Evolutionary conservation across 441 rosid species (phyloP), one percentile per base, ranked within the genome.

Genomic region (Bruguiera hainesii): DNA sequence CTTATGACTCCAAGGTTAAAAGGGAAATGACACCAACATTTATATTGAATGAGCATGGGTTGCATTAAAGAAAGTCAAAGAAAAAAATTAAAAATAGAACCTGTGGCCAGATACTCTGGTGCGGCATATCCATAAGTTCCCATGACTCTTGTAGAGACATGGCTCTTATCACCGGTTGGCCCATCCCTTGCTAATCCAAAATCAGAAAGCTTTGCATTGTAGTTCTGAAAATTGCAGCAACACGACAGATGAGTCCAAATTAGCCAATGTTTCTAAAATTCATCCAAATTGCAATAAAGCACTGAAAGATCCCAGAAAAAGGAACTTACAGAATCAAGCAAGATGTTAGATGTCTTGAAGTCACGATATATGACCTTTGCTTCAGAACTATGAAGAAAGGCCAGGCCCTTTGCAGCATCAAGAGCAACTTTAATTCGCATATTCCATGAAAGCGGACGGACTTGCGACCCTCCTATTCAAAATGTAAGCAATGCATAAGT

Each of bases 181-280:
- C 92, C 94, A 72, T 90, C 97, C 76, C 87, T 85, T 63, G 97
- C 95, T 68, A 90, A 81, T 23, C 97, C 97, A 61, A 90, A 90
- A 83, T 90, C 97, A 56, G 95, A 90, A 73, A 90, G 94, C 82
- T 90, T 88, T 30, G 97, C 95, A 74, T 79, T 88, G 81, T 88
- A 84, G 71, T 83, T 83, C 94, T 90, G 78, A 68, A 82, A 68
- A 58, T 68, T 52, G 23, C 23, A 39, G 37, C 56, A 21, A 70
- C 69, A n/a, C 46, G 46, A 29, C 25, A 33, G 49, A 21, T 26
- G 1, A 4, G 20, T 35, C 15, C 35, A 19, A 46, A 56, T 30
- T 29, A 58, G 49, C 7, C 23, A 33, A 33, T 7, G 37, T 33
- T 7, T 11, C 55, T 15, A 65, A 11, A 58, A 19, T 37, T 18